Evolutionary conservation across 441 rosid genomes (phyloP), one percentile per base, ranked within the genome.

Genomic region (Gossypium gossypioides): DNA sequence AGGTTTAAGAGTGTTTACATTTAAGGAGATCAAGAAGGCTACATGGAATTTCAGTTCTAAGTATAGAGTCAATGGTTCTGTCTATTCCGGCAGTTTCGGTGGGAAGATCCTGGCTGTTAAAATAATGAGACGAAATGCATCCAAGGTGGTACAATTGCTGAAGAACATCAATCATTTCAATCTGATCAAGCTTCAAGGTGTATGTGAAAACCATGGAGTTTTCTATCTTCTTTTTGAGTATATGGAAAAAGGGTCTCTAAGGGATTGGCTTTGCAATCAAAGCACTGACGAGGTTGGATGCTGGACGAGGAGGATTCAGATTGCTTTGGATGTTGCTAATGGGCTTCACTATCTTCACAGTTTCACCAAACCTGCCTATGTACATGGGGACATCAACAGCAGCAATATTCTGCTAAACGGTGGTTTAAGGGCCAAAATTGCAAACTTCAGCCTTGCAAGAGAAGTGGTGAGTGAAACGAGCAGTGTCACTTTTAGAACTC

Each of bases 261-360:
- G 83, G 54, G 86, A 88, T 50, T 92, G 96, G 96, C 76, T 77
- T 50, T 3, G 37, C 27, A 73, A 27, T 32, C 74, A 67, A 75
- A 69, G 54, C 16, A 67, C 67, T 4, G 82, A 64, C 27, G 84
- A 74, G 57, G 71, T 68, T 9, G 76, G 91, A 73, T 85, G 63
- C 46, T 89, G 85, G 91, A 79, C 50, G 4, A 90, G 90, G 67
- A 91, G 92, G 52, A 50, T 87, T 24, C 90, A 84, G 69, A 84
- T 93, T 57, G 86, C 84, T 52, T 68, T 86, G 54, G 98, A 87
- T 79, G 86, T 89, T 63, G 93, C 93, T 8, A 82, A 81, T 2
- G 96, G 98, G 63, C 90, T 93, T 19, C 84, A 83, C 77, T 89
- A 93, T 76, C 86, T 93, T 48, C 98, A 93, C 74, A 83, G 83